A percentile compares a stretch with the other conserved stretches of the same genome.
Evolutionary conservation across 306 rosid genomes (phyloP).

Genomic region (Argentina anserina): DNA sequence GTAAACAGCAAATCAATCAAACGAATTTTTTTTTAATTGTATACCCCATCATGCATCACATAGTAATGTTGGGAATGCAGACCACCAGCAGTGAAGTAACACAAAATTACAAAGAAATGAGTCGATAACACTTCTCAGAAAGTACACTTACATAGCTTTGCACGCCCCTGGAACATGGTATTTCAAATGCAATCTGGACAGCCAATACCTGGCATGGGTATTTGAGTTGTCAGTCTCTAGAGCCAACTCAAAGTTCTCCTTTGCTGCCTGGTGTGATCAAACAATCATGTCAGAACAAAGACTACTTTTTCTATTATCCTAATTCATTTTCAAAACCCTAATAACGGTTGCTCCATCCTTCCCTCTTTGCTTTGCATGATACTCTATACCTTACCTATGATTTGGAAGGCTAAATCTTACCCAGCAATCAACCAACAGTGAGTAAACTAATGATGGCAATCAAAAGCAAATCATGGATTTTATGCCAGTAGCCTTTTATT

Average conservation of each 20-base stretch:
- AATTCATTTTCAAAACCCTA: not conserved
- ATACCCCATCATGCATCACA: not conserved
- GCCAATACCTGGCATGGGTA: slow-evolving; percentile 87
- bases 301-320: not conserved
- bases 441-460: not conserved
- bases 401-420: not conserved
- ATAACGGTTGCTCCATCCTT: not conserved
- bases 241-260: slow-evolving; percentile 93
- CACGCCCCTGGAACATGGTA: slow-evolving; percentile 84
- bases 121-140: not conserved
- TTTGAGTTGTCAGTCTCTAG: slow-evolving; percentile 73
- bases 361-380: not conserved
- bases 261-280: slow-evolving; percentile 53
- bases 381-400: not conserved
- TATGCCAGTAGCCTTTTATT: not conserved
- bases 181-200: slow-evolving; percentile 83
- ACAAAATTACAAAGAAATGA: not conserved
- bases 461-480: not conserved
- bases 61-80: slow-evolving; percentile 5
- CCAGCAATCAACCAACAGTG: not conserved
- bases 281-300: not conserved
- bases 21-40: not conserved
- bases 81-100: slow-evolving; percentile 11
- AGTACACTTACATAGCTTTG: slow-evolving; percentile 60
- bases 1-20: slow-evolving; percentile 10